Evolutionary conservation across 2,329 filamentous ascomycete species (phyloP), one percentile per base, ranked within the genome.

Genomic region (Aspergillus fumigatiaffinis): DNA sequence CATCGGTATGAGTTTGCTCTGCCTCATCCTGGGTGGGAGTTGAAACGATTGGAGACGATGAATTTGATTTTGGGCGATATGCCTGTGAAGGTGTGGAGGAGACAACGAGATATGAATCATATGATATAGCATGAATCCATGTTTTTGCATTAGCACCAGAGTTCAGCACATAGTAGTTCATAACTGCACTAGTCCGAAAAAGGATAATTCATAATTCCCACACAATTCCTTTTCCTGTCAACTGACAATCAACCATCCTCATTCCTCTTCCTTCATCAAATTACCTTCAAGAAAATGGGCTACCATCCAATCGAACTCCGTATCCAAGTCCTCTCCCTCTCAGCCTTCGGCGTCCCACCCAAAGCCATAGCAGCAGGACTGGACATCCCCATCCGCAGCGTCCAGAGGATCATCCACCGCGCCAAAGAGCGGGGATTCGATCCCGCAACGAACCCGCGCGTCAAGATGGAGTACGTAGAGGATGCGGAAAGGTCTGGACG

Each of bases 1-100:
- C 65, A 66, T 48, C 66, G 68, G 12, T 72, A 70, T 56, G 66
- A 69, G n/a, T 70, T 72, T 61, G 65, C 67, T 17, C 52, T 72
- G 42, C 52, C 66, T 10, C 51, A 61, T 52, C 63, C 61, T 1
- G 59, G 60, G 2, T 70, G 67, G 68, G 64, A 71, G 56, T 28
- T 66, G 58, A 53, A 64, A 53, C 60, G 68, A 42, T 38, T 62
- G 51, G 68, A 71, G 62, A 69, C 65, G 14, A 66, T 71, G 63
- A 70, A 73, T 55, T 58, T 66, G 55, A 68, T 69, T 48, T 52
- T 72, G 58, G 72, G 73, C 0, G 59, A 59, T 44, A 68, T 69
- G 67, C 66, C 65, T 6, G 67, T 72, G 12, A 70, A 71, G 57
- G 71, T 71, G 26, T 70, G 68, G 59, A 67, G 71, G 48, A 51